Conservation (phyloP, 192 early-diverging fungal species). For the Backusella westeae region DNA sequence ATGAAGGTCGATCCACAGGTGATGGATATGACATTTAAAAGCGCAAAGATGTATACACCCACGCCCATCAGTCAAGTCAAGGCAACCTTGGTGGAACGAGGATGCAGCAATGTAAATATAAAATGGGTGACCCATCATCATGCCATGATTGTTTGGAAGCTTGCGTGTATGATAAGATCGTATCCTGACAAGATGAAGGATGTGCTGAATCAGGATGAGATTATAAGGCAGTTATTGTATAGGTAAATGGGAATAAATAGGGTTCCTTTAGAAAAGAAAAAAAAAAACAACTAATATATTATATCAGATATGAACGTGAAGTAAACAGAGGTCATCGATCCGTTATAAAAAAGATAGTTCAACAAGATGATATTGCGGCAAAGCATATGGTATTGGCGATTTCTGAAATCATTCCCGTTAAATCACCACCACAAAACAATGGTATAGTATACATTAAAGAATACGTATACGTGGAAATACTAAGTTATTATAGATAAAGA, state of each 20-base stretch:
- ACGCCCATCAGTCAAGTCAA: slow-evolving; percentile 36
- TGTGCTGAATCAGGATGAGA: slow-evolving; percentile 41
- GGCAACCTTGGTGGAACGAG: slow-evolving; percentile 36
- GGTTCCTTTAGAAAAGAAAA: no score
- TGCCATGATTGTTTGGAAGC: slow-evolving; percentile 68
- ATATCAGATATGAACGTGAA: slow-evolving; percentile 64
- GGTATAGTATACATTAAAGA: neutral
- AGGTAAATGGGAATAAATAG: slow-evolving; percentile 32
- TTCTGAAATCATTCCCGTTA: slow-evolving; percentile 38
- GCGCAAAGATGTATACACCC: slow-evolving; percentile 26
- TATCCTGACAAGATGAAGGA: slow-evolving; percentile 42
- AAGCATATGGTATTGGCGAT: slow-evolving; percentile 63
- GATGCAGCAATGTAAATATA: slow-evolving; percentile 28
- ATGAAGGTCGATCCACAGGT: slow-evolving; percentile 9
- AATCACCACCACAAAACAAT: neutral
- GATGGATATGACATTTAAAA: slow-evolving; percentile 27
- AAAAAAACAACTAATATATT: no score
- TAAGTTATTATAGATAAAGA: neutral
- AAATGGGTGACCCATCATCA: slow-evolving; percentile 69
- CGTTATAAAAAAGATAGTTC: slow-evolving; percentile 60
- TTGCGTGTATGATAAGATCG: slow-evolving; percentile 56
- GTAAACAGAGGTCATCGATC: slow-evolving; percentile 53
- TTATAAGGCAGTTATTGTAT: slow-evolving; percentile 52
- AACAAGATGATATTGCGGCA: slow-evolving; percentile 56
- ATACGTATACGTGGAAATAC: neutral